Base-by-base conservation (phyloP, 345 rosid species). In the Euphorbia tirucalli region DNA sequence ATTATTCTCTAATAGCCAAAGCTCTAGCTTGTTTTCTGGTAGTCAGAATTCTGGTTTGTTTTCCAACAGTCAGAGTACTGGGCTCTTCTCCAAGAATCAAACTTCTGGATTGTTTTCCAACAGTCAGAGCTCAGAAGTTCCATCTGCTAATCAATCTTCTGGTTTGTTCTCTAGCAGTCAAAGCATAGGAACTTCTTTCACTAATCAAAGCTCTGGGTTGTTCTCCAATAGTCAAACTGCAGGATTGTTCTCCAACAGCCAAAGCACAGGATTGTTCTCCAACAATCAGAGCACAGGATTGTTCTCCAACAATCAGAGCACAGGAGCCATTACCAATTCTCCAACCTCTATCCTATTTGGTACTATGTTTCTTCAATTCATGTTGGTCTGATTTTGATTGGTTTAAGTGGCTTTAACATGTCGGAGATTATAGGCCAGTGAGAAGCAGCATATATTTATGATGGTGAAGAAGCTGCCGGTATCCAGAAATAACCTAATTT, bases 261-360 rank as follows among this genome's bases (percentile, higher is more conserved):
- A 35, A 35, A 35, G 56, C 54, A 61, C 62, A 9, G 61, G 55
- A n/a, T 57, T 66, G 31, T 48, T 67, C 52, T 48, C 77, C 48
- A 58, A 59, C 58, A 57, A n/a, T n/a, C n/a, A n/a, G n/a, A n/a
- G 49, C 37, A 21, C 77, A 6, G 75, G 69, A 52, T n/a, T 61
- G 19, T 66, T 66, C 66, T 67, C 66, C 66, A 58, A 22, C 13
- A 69, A 52, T 43, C 73, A 69, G 18, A 55, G 24, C 54, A 11
- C 65, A 4, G 72, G 67, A 66, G 66, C 27, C 43, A 65, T 79
- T 75, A 79, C 81, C 48, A 79, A 73, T 52, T 62, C 72, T 74
- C 89, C 82, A 84, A 46, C 73, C 24, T 78, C 86, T 68, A 14
- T 74, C 58, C 75, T 72, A 18, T 75, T 85, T 66, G 94, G 94